Evolutionary conservation across 2,329 filamentous ascomycete species (phyloP).

Genomic region (Monilinia aucupariae): DNA sequence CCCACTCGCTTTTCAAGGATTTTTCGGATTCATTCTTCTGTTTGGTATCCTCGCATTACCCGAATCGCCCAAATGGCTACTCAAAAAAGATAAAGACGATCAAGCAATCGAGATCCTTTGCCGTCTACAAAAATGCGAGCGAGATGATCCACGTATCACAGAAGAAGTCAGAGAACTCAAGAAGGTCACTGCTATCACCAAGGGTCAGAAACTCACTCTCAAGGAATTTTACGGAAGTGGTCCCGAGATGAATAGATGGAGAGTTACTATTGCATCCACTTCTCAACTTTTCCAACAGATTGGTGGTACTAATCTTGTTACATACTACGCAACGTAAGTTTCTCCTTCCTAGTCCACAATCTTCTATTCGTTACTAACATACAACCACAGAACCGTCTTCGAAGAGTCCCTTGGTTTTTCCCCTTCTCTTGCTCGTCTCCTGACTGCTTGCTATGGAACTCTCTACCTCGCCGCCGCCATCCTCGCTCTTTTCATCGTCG

Average conservation of each 20-base stretch:
- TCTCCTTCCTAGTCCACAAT: slow-evolving; percentile 28
- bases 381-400: slow-evolving; percentile 48
- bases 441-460: slow-evolving; percentile 29
- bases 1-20: slow-evolving; percentile 53
- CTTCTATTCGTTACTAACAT: neutral
- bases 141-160: slow-evolving; percentile 19
- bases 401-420: slow-evolving; percentile 51
- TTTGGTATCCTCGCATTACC: slow-evolving; percentile 47
- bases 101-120: slow-evolving; percentile 30
- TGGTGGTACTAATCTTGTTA: slow-evolving; percentile 41
- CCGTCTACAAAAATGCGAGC: slow-evolving; percentile 22
- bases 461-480: slow-evolving; percentile 63
- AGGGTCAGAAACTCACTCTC: slow-evolving; percentile 27
- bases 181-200: slow-evolving; percentile 36
- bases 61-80: slow-evolving; percentile 46
- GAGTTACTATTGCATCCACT: slow-evolving; percentile 47
- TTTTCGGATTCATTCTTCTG: slow-evolving; percentile 56
- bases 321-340: slow-evolving; percentile 48
- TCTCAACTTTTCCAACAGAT: slow-evolving; percentile 50
- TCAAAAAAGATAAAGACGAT: slow-evolving; percentile 15
- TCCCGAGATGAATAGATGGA: slow-evolving; percentile 48
- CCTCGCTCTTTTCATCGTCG: slow-evolving; percentile 51
- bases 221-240: slow-evolving; percentile 24
- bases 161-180: slow-evolving; percentile 29
- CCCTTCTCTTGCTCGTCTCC: slow-evolving; percentile 40